phyloP scores from a whole-genome alignment of 1,284 basidiomycete species.

The Thelephora terrestris region DNA sequence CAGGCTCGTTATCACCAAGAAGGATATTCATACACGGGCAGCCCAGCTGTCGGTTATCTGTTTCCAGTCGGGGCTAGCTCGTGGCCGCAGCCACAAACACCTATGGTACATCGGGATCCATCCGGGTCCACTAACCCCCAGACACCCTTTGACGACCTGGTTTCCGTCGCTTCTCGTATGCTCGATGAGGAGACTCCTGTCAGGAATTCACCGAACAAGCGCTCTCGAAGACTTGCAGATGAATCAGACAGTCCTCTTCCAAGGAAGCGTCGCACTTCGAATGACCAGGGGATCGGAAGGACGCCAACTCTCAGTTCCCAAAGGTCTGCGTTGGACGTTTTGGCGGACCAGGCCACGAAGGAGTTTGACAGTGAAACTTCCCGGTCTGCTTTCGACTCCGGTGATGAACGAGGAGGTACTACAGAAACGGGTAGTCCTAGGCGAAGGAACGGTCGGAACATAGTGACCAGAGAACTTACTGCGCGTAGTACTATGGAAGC shows the following conservation, averaged over 20 bases:
- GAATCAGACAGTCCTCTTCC: constrained; percentile 16
- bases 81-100: background rate
- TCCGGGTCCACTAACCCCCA: background rate
- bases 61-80: background rate
- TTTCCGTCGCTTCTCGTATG: constrained; percentile 45
- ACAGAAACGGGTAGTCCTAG: no score
- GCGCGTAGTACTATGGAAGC: no score
- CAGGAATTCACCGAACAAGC: constrained; percentile 5
- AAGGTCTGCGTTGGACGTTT: constrained; percentile 51
- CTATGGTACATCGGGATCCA: background rate
- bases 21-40: background rate
- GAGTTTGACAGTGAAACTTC: constrained; percentile 5
- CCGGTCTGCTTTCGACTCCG: no score
- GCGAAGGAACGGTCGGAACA: no score
- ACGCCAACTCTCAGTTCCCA: constrained; percentile 18
- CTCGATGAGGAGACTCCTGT: constrained; percentile 13
- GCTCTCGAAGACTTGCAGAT: constrained; percentile 7
- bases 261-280: constrained; percentile 11
- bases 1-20: background rate
- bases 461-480: no score
- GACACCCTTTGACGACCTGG: constrained; percentile 39
- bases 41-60: background rate
- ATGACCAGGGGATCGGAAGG: constrained; percentile 6
- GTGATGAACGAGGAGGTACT: no score
- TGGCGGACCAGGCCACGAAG: constrained; percentile 59